Evolutionary conservation across 345 rosid genomes (phyloP).

Genomic region (Leavenworthia alabamica): DNA sequence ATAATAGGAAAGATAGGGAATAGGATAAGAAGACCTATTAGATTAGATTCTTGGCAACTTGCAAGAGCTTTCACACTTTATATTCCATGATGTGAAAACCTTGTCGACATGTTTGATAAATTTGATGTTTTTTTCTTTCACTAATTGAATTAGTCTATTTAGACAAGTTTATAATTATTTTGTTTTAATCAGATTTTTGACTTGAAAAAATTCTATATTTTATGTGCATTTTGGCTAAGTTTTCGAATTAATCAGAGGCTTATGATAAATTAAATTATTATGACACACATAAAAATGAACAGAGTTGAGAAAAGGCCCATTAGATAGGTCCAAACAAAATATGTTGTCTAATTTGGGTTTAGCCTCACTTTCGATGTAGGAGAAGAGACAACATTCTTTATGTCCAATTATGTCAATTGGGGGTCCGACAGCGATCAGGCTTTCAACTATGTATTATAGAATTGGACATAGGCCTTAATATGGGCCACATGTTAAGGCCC

Average conservation of each 20-base stretch:
- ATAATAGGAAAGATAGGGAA: neutral
- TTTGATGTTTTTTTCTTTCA: neutral
- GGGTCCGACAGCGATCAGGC: neutral
- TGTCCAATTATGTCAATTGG: no score
- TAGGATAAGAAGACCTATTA: conserved; percentile 11
- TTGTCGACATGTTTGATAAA: conserved; percentile 9
- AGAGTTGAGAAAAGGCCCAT: neutral
- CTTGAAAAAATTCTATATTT: no score
- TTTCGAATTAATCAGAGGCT: no score
- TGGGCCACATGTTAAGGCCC: neutral
- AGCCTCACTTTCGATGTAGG: conserved; percentile 11
- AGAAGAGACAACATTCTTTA: no score
- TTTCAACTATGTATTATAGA: no score
- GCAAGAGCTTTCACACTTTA: conserved; percentile 8
- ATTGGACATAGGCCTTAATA: neutral
- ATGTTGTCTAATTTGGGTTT: conserved; percentile 15
- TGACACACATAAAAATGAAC: no score
- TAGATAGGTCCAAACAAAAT: conserved; percentile 12
- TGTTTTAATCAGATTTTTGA: neutral
- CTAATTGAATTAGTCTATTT: neutral
- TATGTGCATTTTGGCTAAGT: neutral
- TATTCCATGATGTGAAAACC: conserved; percentile 20
- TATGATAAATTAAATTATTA: no score
- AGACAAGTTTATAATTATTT: neutral
- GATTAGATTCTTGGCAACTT: conserved; percentile 24